phyloP scores from a whole-genome alignment of 129 eudicot genomes.

The Cynara cardunculus region DNA sequence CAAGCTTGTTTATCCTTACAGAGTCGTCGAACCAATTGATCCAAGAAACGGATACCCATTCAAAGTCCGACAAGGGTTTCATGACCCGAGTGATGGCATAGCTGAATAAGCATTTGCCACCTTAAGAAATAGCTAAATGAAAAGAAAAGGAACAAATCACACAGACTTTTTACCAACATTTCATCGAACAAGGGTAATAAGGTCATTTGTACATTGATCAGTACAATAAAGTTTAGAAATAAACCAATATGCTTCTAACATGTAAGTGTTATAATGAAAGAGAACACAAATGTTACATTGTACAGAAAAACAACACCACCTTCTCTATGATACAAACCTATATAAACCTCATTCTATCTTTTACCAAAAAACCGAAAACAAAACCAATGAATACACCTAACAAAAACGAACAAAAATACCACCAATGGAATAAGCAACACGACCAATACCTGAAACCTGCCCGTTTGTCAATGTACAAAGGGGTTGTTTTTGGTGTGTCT shows the following conservation, averaged over 20 bases:
- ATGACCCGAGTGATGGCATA: too few relatives aligned
- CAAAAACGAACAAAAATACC: constrained; percentile 25
- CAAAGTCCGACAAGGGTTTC: too few relatives aligned
- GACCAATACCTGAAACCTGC: constrained; percentile 32
- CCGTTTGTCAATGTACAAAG: constrained; percentile 44
- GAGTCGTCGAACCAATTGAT: too few relatives aligned
- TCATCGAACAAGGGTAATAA: background rate
- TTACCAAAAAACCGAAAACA: constrained; percentile 9
- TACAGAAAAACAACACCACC: constrained; percentile 44
- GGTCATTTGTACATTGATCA: background rate
- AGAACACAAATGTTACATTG: constrained; percentile 45
- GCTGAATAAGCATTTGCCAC: too few relatives aligned
- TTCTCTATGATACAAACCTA: constrained; percentile 61
- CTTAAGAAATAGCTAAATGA: background rate
- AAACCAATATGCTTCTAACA: background rate
- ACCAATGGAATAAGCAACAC: constrained; percentile 27
- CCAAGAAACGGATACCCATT: too few relatives aligned
- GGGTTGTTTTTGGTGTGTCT: constrained; percentile 17
- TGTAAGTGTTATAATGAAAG: constrained; percentile 10
- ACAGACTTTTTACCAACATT: background rate
- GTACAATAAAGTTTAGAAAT: background rate
- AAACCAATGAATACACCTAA: constrained; percentile 47
- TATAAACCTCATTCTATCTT: constrained; percentile 33
- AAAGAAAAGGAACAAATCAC: background rate
- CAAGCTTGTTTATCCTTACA: too few relatives aligned